phyloP scores from a whole-genome alignment of 331 rosid species.

The Phaseolus coccineus region DNA sequence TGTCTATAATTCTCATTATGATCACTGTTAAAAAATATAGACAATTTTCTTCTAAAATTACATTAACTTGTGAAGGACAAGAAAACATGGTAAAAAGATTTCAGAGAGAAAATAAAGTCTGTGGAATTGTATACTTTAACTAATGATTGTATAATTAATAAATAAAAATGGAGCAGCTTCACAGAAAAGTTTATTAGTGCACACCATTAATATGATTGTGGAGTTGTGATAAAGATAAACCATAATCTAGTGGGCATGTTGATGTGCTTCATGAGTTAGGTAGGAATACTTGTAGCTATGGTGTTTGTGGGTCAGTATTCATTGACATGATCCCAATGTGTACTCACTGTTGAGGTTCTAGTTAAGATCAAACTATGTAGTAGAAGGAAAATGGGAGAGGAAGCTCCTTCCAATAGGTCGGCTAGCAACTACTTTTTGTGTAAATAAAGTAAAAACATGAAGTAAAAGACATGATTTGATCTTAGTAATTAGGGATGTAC shows the following conservation, averaged over 20 bases:
- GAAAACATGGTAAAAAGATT: neutral
- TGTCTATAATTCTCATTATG: too few relatives aligned
- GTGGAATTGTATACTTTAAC: neutral
- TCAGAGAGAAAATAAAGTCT: constrained; percentile 21
- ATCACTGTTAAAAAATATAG: too few relatives aligned
- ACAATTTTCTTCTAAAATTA: too few relatives aligned
- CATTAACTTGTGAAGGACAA: constrained; percentile 10
- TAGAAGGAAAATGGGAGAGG: too few relatives aligned
- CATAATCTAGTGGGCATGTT: constrained; percentile 8
- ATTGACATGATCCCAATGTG: neutral
- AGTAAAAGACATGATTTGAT: too few relatives aligned
- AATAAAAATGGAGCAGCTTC: constrained; percentile 11
- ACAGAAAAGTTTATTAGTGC: constrained; percentile 5
- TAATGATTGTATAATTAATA: neutral
- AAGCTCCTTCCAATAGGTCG: too few relatives aligned
- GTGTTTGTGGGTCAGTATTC: neutral
- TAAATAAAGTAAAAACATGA: too few relatives aligned
- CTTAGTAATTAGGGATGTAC: too few relatives aligned
- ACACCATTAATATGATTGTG: constrained; percentile 8
- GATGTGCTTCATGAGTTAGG: too few relatives aligned
- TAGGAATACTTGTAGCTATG: neutral
- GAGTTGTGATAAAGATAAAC: constrained; percentile 14
- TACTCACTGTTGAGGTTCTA: neutral
- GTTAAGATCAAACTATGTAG: neutral
- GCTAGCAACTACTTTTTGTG: too few relatives aligned